These are phyloP conservation scores for Phytophthora ohioensis DNA, from an alignment of 352 stramenopile species.

Conservation along the genomic window DNA sequence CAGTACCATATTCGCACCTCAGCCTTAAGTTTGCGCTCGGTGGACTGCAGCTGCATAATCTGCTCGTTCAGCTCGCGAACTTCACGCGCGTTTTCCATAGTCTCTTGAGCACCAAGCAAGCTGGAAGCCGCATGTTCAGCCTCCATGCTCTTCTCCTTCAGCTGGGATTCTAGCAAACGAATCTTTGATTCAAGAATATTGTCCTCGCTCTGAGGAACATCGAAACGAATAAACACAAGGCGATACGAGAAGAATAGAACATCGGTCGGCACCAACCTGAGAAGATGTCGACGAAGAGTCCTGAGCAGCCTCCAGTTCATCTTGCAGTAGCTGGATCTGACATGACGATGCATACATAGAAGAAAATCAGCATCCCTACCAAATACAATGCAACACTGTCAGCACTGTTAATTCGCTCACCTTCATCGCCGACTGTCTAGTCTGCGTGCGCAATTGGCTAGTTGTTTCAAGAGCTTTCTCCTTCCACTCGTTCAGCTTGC, in stretches of 20 bases:
- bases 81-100: conserved; percentile 57
- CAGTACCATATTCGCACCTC: conserved; percentile 49
- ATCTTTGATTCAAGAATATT: conserved; percentile 75
- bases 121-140: conserved; percentile 53
- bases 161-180: conserved; percentile 63
- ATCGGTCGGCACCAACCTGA: conserved; percentile 34
- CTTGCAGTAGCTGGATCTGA: conserved; percentile 69
- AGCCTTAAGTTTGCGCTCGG: conserved; percentile 73
- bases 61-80: conserved; percentile 66
- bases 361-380: conserved; percentile 1
- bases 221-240: conserved; percentile 34
- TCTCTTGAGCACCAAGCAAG: conserved; percentile 57
- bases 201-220: conserved; percentile 59
- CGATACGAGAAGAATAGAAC: not conserved
- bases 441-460: conserved; percentile 53
- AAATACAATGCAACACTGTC: not conserved
- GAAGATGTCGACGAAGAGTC: conserved; percentile 48
- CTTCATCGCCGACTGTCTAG: conserved; percentile 63
- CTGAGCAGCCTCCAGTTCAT: conserved; percentile 61
- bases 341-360: not conserved
- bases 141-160: conserved; percentile 70
- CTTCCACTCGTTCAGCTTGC: conserved; percentile 73
- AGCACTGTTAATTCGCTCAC: conserved; percentile 27
- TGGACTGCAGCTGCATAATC: conserved; percentile 66
- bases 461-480: conserved; percentile 70